Evolutionary conservation across 164 flowering plant genomes (phyloP).

Genomic region (Vitis rotundifolia): DNA sequence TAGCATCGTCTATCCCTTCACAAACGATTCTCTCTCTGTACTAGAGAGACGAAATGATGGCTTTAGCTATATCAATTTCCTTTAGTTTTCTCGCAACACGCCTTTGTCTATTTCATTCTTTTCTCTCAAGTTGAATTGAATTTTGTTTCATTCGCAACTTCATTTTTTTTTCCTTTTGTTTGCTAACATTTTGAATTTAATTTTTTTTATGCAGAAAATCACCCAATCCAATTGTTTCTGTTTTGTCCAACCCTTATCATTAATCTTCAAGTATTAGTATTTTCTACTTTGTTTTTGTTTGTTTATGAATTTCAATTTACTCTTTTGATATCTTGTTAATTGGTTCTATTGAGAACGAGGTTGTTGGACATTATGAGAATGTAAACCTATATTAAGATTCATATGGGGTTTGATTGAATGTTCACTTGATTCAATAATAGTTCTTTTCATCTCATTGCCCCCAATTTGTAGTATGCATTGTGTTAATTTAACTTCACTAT

Average conservation of each 20-base stretch:
- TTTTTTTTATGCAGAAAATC: slow-evolving; percentile 21
- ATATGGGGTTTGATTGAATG: not conserved
- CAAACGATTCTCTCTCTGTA: not conserved
- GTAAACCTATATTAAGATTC: not conserved
- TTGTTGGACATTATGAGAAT: not conserved
- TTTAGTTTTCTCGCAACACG: slow-evolving; percentile 14
- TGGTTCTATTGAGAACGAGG: not conserved
- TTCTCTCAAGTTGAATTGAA: slow-evolving; percentile 16
- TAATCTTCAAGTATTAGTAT: slow-evolving; percentile 28
- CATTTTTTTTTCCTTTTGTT: not conserved
- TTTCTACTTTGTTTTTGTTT: not conserved
- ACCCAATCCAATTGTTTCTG: slow-evolving; percentile 26
- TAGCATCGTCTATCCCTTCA: not conserved
- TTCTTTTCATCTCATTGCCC: not conserved
- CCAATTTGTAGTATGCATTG: not conserved
- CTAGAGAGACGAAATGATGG: slow-evolving; percentile 15
- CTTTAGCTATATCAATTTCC: slow-evolving; percentile 36
- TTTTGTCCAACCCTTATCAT: slow-evolving; percentile 30
- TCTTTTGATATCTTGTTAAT: not conserved
- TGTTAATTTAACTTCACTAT: no score
- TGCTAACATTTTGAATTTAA: not conserved
- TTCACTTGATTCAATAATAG: no score
- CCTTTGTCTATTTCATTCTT: slow-evolving; percentile 10
- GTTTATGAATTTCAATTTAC: not conserved
- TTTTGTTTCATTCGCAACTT: no score